Conservation (phyloP, 2,329 filamentous ascomycete species). For the Stemphylium vesicarium region DNA sequence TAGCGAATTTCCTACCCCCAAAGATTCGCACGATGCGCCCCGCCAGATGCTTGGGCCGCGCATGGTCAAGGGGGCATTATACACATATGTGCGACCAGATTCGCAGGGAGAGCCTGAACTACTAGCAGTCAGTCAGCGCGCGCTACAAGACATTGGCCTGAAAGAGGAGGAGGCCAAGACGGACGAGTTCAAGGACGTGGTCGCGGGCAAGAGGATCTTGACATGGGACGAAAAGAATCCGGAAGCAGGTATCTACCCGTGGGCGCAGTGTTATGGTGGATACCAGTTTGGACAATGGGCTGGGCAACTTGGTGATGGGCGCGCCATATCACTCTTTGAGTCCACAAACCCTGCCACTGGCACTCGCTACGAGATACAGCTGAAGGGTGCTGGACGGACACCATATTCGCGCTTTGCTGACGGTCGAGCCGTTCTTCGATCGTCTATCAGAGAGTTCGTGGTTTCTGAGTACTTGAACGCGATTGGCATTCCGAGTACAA, state of each 20-base stretch:
- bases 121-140: constrained; percentile 78
- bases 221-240: constrained; percentile 72
- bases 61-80: constrained; percentile 82
- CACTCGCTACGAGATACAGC: constrained; percentile 84
- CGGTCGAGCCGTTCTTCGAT: constrained; percentile 89
- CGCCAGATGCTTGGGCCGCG: constrained; percentile 79
- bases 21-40: constrained; percentile 79
- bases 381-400: constrained; percentile 92
- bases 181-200: constrained; percentile 76
- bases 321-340: constrained; percentile 94
- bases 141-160: constrained; percentile 82
- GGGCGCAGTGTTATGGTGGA: constrained; percentile 98
- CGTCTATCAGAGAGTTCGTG: constrained; percentile 91
- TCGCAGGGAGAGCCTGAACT: constrained; percentile 74
- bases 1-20: constrained; percentile 77
- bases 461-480: constrained; percentile 90
- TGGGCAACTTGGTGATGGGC: constrained; percentile 91
- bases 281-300: constrained; percentile 80
- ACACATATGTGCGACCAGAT: constrained; percentile 89
- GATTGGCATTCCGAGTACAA: constrained; percentile 82
- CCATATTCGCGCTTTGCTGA: constrained; percentile 97
- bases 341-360: constrained; percentile 74
- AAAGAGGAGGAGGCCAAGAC: constrained; percentile 69
- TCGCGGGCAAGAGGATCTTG: constrained; percentile 81
- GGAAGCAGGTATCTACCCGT: constrained; percentile 77